phyloP scores from a whole-genome alignment of 1,139 yeast species.

The Insectozyma bohioensis region DNA sequence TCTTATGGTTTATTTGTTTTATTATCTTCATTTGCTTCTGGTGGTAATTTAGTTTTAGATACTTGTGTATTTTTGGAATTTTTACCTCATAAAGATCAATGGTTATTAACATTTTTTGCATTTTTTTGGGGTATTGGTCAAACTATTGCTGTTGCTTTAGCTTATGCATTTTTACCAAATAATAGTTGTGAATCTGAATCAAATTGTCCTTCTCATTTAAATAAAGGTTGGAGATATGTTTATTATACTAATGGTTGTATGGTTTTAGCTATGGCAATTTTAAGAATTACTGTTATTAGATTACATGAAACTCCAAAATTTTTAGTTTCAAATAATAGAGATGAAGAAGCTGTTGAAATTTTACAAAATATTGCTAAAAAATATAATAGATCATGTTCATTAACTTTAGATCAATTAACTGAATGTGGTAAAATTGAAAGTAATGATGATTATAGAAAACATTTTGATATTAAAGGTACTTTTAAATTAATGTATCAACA shows the following conservation, averaged over 20 bases:
- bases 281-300: constrained; percentile 46
- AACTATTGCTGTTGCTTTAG: constrained; percentile 51
- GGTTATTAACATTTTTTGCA: constrained; percentile 56
- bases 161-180: constrained; percentile 57
- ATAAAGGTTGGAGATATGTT: constrained; percentile 63
- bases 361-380: constrained; percentile 40
- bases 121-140: constrained; percentile 67
- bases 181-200: constrained; percentile 39
- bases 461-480: constrained; percentile 20
- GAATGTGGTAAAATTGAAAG: constrained; percentile 43
- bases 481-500: constrained; percentile 21
- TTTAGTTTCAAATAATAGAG: constrained; percentile 51
- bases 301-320: constrained; percentile 61
- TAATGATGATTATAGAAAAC: constrained; percentile 24
- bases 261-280: constrained; percentile 47
- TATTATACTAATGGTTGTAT: constrained; percentile 55
- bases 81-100: constrained; percentile 53
- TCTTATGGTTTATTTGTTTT: constrained; percentile 52
- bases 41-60: constrained; percentile 63
- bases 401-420: constrained; percentile 45
- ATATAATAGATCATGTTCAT: constrained; percentile 39
- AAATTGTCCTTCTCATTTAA: constrained; percentile 44
- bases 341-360: constrained; percentile 45
- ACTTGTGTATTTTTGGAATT: constrained; percentile 60
- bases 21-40: constrained; percentile 48